These are phyloP conservation scores for Tuber magnatum DNA, from an alignment of 495 filamentous ascomycete species.

Conservation along the genomic window DNA sequence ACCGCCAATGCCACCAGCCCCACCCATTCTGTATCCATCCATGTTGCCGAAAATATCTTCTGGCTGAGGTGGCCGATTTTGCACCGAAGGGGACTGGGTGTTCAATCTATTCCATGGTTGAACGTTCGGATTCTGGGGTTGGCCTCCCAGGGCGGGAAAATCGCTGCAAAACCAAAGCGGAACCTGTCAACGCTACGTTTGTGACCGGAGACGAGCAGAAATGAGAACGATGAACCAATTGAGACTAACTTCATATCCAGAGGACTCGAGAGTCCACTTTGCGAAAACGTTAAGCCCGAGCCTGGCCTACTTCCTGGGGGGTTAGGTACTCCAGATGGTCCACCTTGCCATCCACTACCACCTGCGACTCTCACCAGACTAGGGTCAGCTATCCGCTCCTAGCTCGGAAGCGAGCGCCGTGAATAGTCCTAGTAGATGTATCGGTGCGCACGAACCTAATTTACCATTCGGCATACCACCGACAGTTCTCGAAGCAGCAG, in stretches of 20 bases:
- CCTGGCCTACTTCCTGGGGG: slow-evolving; percentile 32
- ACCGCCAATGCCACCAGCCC: slow-evolving; percentile 28
- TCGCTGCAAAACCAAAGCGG: slow-evolving; percentile 22
- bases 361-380: slow-evolving; percentile 16
- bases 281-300: slow-evolving; percentile 38
- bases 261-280: slow-evolving; percentile 34
- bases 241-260: slow-evolving; percentile 35
- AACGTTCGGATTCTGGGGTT: slow-evolving; percentile 33
- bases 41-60: slow-evolving; percentile 36
- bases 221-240: background rate
- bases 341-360: slow-evolving; percentile 39
- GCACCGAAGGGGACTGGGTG: slow-evolving; percentile 35
- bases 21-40: slow-evolving; percentile 36
- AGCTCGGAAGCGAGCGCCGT: slow-evolving; percentile 16
- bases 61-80: slow-evolving; percentile 35
- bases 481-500: slow-evolving; percentile 21
- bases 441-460: slow-evolving; percentile 36
- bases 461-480: slow-evolving; percentile 37
- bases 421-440: slow-evolving; percentile 11
- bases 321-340: slow-evolving; percentile 38
- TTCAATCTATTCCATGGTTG: slow-evolving; percentile 40
- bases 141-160: slow-evolving; percentile 40
- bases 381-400: slow-evolving; percentile 20
- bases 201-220: background rate
- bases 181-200: slow-evolving; percentile 17